phyloP scores from a whole-genome alignment of 1,284 basidiomycete genomes.

The Sutorius eximius region DNA sequence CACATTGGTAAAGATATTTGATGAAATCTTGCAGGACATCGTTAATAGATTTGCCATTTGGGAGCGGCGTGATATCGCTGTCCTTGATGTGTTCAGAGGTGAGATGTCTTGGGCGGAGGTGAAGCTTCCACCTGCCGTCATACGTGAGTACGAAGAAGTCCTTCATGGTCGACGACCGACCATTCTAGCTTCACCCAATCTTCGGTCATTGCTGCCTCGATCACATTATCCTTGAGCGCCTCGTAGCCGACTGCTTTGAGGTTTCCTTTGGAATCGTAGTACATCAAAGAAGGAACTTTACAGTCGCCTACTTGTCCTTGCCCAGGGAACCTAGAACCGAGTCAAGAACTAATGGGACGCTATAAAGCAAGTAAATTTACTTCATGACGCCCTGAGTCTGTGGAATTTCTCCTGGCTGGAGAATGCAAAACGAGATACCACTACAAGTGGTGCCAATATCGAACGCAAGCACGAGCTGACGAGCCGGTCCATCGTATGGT shows the following conservation, averaged over 20 bases:
- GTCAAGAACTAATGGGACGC: not conserved
- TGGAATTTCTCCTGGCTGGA: not conserved
- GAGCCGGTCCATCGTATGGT: too few species aligned
- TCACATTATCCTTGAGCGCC: not conserved
- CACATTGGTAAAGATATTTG: slow-evolving; percentile 44
- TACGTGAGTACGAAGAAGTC: not conserved
- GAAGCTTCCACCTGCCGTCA: not conserved
- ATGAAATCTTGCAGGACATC: slow-evolving; percentile 51
- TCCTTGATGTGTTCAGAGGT: not conserved
- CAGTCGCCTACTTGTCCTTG: not conserved
- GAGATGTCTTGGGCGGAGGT: not conserved
- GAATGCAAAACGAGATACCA: not conserved
- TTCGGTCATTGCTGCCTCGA: not conserved
- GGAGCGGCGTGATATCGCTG: slow-evolving; percentile 40
- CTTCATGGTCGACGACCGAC: not conserved
- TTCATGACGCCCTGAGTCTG: not conserved
- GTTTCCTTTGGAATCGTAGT: not conserved
- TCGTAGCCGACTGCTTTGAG: not conserved
- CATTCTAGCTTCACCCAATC: not conserved
- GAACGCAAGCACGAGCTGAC: not conserved
- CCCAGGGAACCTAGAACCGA: not conserved
- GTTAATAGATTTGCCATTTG: slow-evolving; percentile 40
- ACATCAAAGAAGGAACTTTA: not conserved
- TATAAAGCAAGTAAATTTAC: not conserved
- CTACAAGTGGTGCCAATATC: not conserved